phyloP scores from a whole-genome alignment of 208 protist species.

The Leishmania martiniquensis region DNA sequence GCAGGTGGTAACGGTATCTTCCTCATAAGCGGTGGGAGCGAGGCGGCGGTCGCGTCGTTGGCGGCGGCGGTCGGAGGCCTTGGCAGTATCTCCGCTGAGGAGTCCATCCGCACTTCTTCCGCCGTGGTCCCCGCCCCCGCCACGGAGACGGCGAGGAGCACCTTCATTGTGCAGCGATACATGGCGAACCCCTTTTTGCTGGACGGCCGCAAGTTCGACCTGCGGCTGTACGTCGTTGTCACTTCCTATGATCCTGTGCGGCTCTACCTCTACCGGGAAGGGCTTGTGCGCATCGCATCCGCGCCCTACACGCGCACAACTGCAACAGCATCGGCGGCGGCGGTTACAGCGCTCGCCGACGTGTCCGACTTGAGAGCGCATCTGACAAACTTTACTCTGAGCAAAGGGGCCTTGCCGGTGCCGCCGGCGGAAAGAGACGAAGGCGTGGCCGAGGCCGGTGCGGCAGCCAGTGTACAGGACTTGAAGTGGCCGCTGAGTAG shows the following conservation, averaged over 20 bases:
- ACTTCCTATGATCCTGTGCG: constrained; percentile 86
- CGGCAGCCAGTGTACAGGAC: constrained; percentile 13
- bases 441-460: constrained; percentile 46
- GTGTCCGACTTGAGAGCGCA: constrained; percentile 54
- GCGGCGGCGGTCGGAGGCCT: constrained; percentile 12
- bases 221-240: constrained; percentile 92
- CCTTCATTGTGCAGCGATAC: constrained; percentile 81
- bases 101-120: background rate
- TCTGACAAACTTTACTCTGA: constrained; percentile 93
- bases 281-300: constrained; percentile 89
- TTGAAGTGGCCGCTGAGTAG: constrained; percentile 65
- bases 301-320: constrained; percentile 46
- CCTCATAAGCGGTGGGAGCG: constrained; percentile 35
- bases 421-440: constrained; percentile 4
- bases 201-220: constrained; percentile 93
- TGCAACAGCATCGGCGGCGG: background rate
- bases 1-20: constrained; percentile 77
- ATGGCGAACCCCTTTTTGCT: constrained; percentile 76
- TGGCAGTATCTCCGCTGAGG: background rate
- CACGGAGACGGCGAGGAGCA: background rate
- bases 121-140: background rate
- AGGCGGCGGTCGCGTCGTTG: constrained; percentile 10
- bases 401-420: constrained; percentile 69
- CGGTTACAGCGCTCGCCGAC: constrained; percentile 16
- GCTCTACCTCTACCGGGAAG: constrained; percentile 87